A percentile compares a stretch with the other conserved stretches of the same genome.
Conservation (phyloP, 116 monocot species). For the Zostera marina region DNA sequence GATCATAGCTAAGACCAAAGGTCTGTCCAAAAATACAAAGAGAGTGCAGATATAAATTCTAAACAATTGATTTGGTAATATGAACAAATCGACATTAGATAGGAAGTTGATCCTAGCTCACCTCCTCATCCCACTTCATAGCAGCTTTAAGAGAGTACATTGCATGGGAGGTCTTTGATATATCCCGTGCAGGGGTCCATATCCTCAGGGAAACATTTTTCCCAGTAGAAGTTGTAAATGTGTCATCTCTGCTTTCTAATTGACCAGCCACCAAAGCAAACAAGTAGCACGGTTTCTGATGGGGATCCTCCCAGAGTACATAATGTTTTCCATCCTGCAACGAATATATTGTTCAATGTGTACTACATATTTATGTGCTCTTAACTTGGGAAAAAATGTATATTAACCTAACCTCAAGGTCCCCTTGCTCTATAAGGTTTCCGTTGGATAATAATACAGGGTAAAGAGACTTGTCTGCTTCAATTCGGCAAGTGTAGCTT, state of each 20-base stretch:
- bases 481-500: conserved; percentile 85
- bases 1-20: conserved; percentile 95
- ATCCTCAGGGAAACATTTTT: conserved; percentile 64
- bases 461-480: conserved; percentile 80
- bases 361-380: neutral
- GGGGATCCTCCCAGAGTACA: conserved; percentile 90
- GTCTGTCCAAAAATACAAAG: conserved; percentile 33
- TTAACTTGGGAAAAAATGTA: conserved; percentile 1
- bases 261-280: conserved; percentile 97
- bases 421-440: conserved; percentile 77
- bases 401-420: conserved; percentile 73
- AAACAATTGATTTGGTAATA: neutral
- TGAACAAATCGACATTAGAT: conserved; percentile 2
- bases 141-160: conserved; percentile 99
- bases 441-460: conserved; percentile 96
- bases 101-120: conserved; percentile 8
- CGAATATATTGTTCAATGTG: neutral
- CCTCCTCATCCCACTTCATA: conserved; percentile 99
- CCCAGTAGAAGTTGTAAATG: conserved; percentile 72
- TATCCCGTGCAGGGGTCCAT: conserved; percentile 88
- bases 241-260: conserved; percentile 83
- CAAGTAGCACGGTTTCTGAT: conserved; percentile 91
- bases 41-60: neutral
- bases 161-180: conserved; percentile 91
- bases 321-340: conserved; percentile 87